phyloP scores from a whole-genome alignment of 2,329 filamentous ascomycete genomes.

The Thyridium curvatum region DNA sequence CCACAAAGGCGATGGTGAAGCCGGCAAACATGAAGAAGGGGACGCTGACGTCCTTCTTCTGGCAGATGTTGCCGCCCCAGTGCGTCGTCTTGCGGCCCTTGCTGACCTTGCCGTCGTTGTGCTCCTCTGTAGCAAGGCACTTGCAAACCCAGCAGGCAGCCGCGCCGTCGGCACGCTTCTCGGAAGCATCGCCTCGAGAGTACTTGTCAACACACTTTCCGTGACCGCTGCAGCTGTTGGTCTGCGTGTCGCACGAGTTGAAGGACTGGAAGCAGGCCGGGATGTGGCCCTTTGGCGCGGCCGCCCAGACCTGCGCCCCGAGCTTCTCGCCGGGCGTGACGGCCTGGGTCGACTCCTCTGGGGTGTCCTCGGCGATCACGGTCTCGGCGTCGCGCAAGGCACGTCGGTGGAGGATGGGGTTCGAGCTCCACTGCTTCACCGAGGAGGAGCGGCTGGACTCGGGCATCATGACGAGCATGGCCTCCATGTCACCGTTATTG shows the following conservation, averaged over 20 bases:
- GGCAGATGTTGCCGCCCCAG: slow-evolving; percentile 82
- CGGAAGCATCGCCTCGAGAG: slow-evolving; percentile 23
- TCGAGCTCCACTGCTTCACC: slow-evolving; percentile 31
- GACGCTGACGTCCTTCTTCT: slow-evolving; percentile 85
- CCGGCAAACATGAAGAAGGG: slow-evolving; percentile 83
- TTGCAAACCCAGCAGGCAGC: slow-evolving; percentile 68
- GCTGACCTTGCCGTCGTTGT: slow-evolving; percentile 31
- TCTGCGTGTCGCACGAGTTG: slow-evolving; percentile 62
- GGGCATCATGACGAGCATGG: slow-evolving; percentile 49
- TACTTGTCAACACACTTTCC: slow-evolving; percentile 70
- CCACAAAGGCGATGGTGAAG: slow-evolving; percentile 65
- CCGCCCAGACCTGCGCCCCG: slow-evolving; percentile 9
- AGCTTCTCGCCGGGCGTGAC: slow-evolving; percentile 1
- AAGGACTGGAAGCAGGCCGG: slow-evolving; percentile 70
- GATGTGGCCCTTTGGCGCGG: slow-evolving; percentile 36
- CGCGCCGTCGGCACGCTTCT: slow-evolving; percentile 10
- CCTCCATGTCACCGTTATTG: slow-evolving; percentile 44
- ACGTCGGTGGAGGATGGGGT: slow-evolving; percentile 26
- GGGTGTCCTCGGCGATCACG: slow-evolving; percentile 27
- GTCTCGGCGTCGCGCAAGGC: slow-evolving; percentile 40
- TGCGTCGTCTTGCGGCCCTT: slow-evolving; percentile 55
- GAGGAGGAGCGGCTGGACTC: slow-evolving; percentile 30
- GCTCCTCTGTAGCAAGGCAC: slow-evolving; percentile 55
- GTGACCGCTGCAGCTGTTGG: slow-evolving; percentile 76
- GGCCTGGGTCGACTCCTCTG: slow-evolving; percentile 9